Evolutionary conservation across 192 early-diverging fungal species (phyloP).

Genomic region (Martensiomyces pterosporus): DNA sequence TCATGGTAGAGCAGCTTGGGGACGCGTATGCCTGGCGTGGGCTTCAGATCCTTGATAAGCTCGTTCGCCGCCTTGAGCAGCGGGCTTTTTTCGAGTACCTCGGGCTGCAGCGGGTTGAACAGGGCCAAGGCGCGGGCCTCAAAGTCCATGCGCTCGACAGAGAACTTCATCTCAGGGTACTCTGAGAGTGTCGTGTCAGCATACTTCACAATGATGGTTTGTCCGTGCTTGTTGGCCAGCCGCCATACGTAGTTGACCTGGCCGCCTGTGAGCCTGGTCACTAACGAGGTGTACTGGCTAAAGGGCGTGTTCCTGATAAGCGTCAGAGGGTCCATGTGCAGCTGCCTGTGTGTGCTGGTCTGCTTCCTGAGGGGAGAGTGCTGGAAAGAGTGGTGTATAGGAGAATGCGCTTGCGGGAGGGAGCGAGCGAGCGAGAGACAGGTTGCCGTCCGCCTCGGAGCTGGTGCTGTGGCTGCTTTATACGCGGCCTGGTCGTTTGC

Average conservation of each 20-base stretch:
- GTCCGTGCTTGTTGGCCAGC: slow-evolving; percentile 1
- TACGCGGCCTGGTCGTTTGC: too few species aligned
- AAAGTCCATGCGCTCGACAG: slow-evolving; percentile 28
- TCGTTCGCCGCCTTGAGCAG: neutral
- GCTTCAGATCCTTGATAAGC: neutral
- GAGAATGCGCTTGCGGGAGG: too few species aligned
- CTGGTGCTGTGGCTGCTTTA: too few species aligned
- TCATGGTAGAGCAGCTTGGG: slow-evolving; percentile 25
- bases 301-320: slow-evolving; percentile 17
- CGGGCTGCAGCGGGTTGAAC: slow-evolving; percentile 1
- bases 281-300: slow-evolving; percentile 9
- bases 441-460: too few species aligned
- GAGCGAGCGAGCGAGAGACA: too few species aligned
- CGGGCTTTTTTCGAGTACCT: neutral
- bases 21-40: slow-evolving; percentile 4
- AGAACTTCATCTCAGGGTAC: slow-evolving; percentile 8
- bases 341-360: neutral
- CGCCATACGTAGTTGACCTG: slow-evolving; percentile 35
- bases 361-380: too few species aligned
- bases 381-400: too few species aligned
- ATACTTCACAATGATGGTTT: slow-evolving; percentile 26
- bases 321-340: slow-evolving; percentile 4
- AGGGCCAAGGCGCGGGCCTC: slow-evolving; percentile 25
- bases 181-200: slow-evolving; percentile 7
- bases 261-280: slow-evolving; percentile 25